Evolutionary conservation across 306 rosid species (phyloP).

Genomic region (Fragaria iinumae): DNA sequence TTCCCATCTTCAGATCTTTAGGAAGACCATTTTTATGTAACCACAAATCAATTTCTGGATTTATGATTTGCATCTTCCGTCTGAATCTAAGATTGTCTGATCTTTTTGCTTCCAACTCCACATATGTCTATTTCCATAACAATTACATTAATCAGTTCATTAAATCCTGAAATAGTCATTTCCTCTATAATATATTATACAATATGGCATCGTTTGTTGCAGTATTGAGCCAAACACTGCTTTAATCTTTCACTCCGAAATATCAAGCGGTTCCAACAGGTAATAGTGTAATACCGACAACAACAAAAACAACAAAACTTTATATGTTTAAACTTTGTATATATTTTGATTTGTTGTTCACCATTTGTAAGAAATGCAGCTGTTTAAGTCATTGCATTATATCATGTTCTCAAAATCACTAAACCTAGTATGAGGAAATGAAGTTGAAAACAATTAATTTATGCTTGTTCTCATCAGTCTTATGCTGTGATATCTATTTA

Average conservation of each 20-base stretch:
- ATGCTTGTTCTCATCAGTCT: background rate
- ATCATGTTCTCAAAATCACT: background rate
- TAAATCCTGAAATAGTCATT: background rate
- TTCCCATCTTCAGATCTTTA: background rate
- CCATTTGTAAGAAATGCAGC: background rate
- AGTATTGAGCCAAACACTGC: background rate
- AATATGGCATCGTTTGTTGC: background rate
- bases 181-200: background rate
- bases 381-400: background rate
- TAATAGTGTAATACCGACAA: background rate
- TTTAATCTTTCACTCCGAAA: background rate
- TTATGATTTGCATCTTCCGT: constrained; percentile 4
- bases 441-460: background rate
- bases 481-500: background rate
- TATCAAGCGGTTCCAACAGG: background rate
- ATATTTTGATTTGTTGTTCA: background rate
- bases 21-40: constrained; percentile 8
- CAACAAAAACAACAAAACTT: background rate
- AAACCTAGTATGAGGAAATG: background rate
- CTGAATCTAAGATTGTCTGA: background rate
- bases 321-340: background rate
- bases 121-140: constrained; percentile 3
- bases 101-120: constrained; percentile 5
- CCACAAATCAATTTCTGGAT: constrained; percentile 13
- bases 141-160: constrained; percentile 1